Percentiles rank a stretch among this genome's conserved stretches.
Conservation (phyloP, 805 yeast genomes). For the Tanozyma kutaoensis region DNA sequence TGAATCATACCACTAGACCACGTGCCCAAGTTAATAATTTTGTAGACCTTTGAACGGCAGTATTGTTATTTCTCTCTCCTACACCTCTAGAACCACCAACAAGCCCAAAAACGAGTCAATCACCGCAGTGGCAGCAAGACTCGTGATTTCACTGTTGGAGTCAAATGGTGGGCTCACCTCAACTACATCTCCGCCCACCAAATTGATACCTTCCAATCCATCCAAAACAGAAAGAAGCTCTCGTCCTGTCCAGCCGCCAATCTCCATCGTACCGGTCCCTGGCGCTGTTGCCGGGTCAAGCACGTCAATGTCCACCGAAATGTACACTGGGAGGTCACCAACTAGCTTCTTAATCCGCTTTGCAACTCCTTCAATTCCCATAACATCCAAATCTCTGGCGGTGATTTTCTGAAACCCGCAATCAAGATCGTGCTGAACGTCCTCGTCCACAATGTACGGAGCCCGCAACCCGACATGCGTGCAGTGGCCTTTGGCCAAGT, state of each 20-base stretch:
- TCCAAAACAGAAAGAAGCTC: conserved; percentile 50
- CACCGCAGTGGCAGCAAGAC: conserved; percentile 53
- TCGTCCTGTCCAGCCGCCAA: conserved; percentile 55
- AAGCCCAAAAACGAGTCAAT: conserved; percentile 36
- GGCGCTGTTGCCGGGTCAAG: conserved; percentile 66
- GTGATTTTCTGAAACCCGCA: conserved; percentile 36
- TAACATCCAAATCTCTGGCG: conserved; percentile 32
- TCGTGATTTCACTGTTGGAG: conserved; percentile 45
- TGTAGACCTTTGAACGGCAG: no score
- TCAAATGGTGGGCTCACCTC: conserved; percentile 62
- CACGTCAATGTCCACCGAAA: conserved; percentile 44
- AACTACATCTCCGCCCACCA: conserved; percentile 68
- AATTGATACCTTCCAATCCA: conserved; percentile 41
- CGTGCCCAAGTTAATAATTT: no score
- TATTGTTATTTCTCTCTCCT: no score
- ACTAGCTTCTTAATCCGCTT: conserved; percentile 18
- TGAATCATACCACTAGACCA: no score
- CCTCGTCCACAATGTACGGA: conserved; percentile 34
- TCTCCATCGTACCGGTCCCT: conserved; percentile 72
- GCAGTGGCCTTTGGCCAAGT: conserved; percentile 31
- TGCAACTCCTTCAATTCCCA: conserved; percentile 26
- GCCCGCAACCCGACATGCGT: conserved; percentile 57
- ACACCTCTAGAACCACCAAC: conserved; percentile 18
- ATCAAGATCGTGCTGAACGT: conserved; percentile 29
- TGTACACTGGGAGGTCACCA: conserved; percentile 22